These are phyloP conservation scores for Plantago elongata DNA, from an alignment of 257 asterid genomes.

Conservation along the genomic window DNA sequence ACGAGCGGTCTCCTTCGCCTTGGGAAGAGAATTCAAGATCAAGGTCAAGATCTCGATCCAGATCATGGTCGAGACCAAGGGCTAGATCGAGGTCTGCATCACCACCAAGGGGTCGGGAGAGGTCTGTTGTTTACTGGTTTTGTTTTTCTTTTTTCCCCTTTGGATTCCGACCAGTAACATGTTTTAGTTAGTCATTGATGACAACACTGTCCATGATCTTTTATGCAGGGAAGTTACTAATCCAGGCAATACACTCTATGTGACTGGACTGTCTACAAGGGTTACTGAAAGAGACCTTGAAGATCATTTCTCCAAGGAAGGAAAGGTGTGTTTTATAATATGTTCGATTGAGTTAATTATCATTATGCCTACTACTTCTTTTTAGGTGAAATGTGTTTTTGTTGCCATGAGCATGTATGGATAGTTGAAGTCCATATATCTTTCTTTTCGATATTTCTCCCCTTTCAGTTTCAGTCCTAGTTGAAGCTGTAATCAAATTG, in stretches of 20 bases:
- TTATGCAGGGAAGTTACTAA: conserved; percentile 37
- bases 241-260: conserved; percentile 83
- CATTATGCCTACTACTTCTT: neutral
- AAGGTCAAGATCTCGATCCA: conserved; percentile 51
- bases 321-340: conserved; percentile 59
- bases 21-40: conserved; percentile 58
- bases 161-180: neutral
- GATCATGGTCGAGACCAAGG: conserved; percentile 39
- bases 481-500: neutral
- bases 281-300: conserved; percentile 94
- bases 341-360: neutral
- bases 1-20: conserved; percentile 75
- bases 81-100: conserved; percentile 49
- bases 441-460: neutral
- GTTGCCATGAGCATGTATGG: neutral
- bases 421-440: neutral
- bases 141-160: conserved; percentile 1
- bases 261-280: conserved; percentile 94
- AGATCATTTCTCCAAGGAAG: conserved; percentile 93
- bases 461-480: neutral
- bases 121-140: conserved; percentile 30
- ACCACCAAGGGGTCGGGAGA: conserved; percentile 66
- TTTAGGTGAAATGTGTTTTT: conserved; percentile 3
- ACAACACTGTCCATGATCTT: conserved; percentile 1
- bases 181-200: conserved; percentile 7